Percentiles rank a stretch among this genome's conserved stretches.
Conservation (phyloP, 2,329 filamentous ascomycete genomes). For the Colletotrichum noveboracense region DNA sequence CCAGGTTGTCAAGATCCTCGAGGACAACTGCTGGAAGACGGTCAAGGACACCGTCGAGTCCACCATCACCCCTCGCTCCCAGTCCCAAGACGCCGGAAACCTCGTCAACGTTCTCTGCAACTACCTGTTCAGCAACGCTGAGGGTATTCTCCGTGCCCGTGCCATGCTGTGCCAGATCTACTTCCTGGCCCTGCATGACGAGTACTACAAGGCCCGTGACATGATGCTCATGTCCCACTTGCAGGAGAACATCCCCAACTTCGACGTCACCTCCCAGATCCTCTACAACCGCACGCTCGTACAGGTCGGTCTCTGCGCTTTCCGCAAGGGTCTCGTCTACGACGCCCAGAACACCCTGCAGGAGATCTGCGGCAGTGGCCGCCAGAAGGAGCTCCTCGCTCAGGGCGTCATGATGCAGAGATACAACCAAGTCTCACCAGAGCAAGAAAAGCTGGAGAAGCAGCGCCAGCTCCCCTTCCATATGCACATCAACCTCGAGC, state of each 20-base stretch:
- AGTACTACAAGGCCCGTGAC: constrained; percentile 97
- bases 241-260: constrained; percentile 95
- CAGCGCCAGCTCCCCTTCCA: constrained; percentile 98
- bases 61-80: constrained; percentile 75
- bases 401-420: constrained; percentile 99
- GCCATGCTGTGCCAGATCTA: constrained; percentile 99
- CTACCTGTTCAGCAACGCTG: constrained; percentile 93
- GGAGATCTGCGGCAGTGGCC: constrained; percentile 96
- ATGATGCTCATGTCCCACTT: constrained; percentile 99
- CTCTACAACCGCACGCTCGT: constrained; percentile 98
- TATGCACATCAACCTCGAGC: constrained; percentile 99
- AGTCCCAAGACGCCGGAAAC: constrained; percentile 70
- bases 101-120: constrained; percentile 90
- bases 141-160: constrained; percentile 93
- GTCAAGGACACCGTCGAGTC: constrained; percentile 76
- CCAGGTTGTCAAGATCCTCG: constrained; percentile 90
- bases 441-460: constrained; percentile 96
- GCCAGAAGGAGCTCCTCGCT: constrained; percentile 96
- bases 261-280: constrained; percentile 96
- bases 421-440: constrained; percentile 93
- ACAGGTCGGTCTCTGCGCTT: constrained; percentile 96
- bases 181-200: constrained; percentile 95
- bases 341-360: constrained; percentile 97
- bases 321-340: constrained; percentile 95
- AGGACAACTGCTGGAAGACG: constrained; percentile 91